A percentile compares a stretch with the other conserved stretches of the same genome.
phyloP scores from a whole-genome alignment of 768 basidiomycete genomes.

The Amanita thiersii region DNA sequence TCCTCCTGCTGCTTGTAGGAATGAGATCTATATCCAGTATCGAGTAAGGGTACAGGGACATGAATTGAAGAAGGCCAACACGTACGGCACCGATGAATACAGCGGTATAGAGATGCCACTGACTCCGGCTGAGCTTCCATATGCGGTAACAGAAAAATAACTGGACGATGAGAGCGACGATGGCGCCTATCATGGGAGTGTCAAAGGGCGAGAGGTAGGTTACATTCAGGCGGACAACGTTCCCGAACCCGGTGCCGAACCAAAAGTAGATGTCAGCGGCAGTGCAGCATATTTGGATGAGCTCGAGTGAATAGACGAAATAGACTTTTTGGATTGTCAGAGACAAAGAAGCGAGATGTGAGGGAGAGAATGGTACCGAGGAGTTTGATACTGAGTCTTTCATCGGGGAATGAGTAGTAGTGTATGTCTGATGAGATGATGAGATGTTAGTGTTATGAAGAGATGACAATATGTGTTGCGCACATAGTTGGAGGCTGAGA shows the following conservation, averaged over 20 bases:
- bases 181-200: constrained; percentile 17
- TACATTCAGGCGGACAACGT: constrained; percentile 14
- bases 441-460: background rate
- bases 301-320: constrained; percentile 16
- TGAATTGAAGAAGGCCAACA: too few species aligned
- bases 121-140: constrained; percentile 13
- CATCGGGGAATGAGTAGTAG: constrained; percentile 14
- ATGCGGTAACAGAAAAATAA: constrained; percentile 24
- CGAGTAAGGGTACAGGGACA: too few species aligned
- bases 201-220: constrained; percentile 18
- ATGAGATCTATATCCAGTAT: constrained; percentile 8
- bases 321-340: constrained; percentile 14
- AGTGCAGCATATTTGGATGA: constrained; percentile 15
- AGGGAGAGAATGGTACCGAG: constrained; percentile 12
- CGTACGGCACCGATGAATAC: too few species aligned
- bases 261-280: constrained; percentile 19
- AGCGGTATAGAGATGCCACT: background rate
- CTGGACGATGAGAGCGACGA: constrained; percentile 19
- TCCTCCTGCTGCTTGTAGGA: constrained; percentile 13
- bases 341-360: background rate
- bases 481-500: constrained; percentile 20
- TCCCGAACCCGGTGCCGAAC: constrained; percentile 20
- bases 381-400: constrained; percentile 11
- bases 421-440: constrained; percentile 13
- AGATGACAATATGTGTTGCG: background rate